Percentiles rank a stretch among this genome's conserved stretches.
phyloP scores from a whole-genome alignment of 2,329 filamentous ascomycete genomes.

The Ophiostoma triangulosporum region DNA sequence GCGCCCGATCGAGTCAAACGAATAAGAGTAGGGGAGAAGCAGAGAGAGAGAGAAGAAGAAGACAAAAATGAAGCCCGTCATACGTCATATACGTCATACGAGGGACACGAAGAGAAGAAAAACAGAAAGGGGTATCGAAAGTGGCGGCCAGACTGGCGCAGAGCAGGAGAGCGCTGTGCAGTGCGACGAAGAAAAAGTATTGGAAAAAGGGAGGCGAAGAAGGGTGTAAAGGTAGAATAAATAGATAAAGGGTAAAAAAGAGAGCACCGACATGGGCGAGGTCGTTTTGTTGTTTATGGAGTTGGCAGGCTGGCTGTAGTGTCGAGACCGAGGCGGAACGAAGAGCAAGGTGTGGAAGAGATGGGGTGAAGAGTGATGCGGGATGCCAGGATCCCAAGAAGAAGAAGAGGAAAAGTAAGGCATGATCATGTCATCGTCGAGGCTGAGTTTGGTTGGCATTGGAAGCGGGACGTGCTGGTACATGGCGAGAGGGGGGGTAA shows the following conservation, averaged over 20 bases:
- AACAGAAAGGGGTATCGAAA: conserved; percentile 1
- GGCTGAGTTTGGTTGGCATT: background rate
- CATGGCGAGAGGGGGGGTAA: too few species aligned
- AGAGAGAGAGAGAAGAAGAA: background rate
- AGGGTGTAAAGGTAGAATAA: background rate
- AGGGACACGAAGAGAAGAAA: background rate
- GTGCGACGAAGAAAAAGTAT: background rate
- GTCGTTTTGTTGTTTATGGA: background rate
- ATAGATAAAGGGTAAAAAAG: background rate
- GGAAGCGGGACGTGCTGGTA: background rate
- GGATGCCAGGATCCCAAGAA: background rate
- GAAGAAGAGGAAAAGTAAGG: background rate
- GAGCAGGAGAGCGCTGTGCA: background rate
- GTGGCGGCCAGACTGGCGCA: background rate
- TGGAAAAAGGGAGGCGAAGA: conserved; percentile 7
- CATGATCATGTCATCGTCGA: background rate
- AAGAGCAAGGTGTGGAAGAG: background rate
- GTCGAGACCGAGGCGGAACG: background rate
- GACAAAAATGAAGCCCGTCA: conserved; percentile 3
- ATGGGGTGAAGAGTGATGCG: background rate
- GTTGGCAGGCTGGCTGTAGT: background rate
- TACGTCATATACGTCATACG: background rate
- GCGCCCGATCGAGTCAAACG: background rate
- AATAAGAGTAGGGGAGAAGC: background rate
- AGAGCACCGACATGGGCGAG: background rate